Conservation (phyloP, 768 basidiomycete genomes). For the Mycena haematopus region DNA sequence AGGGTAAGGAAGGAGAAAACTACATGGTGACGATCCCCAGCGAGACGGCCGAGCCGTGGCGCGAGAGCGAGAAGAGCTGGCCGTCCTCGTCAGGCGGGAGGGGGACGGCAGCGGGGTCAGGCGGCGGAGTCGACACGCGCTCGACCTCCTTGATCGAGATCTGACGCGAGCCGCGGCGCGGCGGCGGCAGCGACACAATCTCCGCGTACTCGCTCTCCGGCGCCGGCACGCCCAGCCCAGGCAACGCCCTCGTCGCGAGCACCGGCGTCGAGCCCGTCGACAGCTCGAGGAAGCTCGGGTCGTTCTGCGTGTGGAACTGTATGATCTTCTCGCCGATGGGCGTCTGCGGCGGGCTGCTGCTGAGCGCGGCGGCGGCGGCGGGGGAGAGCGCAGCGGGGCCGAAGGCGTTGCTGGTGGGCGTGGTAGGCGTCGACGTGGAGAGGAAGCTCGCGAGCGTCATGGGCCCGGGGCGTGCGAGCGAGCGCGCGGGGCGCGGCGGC, state of each 20-base stretch:
- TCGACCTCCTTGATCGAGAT: conserved; percentile 36
- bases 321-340: conserved; percentile 74
- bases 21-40: conserved; percentile 55
- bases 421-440: conserved; percentile 34
- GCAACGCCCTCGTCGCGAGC: conserved; percentile 34
- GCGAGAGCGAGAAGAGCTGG: conserved; percentile 50
- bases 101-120: conserved; percentile 39
- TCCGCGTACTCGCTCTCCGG: conserved; percentile 35
- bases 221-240: conserved; percentile 28
- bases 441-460: conserved; percentile 30
- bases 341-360: conserved; percentile 41
- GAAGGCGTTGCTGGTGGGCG: conserved; percentile 34
- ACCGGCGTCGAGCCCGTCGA: conserved; percentile 52
- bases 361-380: conserved; percentile 6
- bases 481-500: not conserved
- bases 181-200: conserved; percentile 64
- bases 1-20: not conserved
- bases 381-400: conserved; percentile 26
- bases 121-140: conserved; percentile 25
- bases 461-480: conserved; percentile 7
- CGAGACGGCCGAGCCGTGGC: conserved; percentile 59
- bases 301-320: conserved; percentile 45
- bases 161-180: conserved; percentile 63
- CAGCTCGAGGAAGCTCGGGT: conserved; percentile 68
- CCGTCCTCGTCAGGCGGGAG: conserved; percentile 34